Evolutionary conservation across 108 stramenopile species (phyloP).

Genomic region (Nitzschia sp.): DNA sequence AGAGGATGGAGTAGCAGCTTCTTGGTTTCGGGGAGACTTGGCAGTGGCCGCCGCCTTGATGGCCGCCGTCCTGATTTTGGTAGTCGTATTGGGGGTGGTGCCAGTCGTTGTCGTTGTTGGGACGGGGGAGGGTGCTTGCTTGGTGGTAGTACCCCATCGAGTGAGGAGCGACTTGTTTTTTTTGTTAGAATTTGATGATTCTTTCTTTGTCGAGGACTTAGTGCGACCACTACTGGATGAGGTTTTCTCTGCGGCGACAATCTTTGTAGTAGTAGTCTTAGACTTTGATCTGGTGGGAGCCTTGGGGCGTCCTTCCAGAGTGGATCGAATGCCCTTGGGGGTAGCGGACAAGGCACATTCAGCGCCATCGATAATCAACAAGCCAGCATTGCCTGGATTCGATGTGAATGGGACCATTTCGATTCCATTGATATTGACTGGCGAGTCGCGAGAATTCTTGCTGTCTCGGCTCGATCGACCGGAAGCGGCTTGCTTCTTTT

Average conservation of each 20-base stretch:
- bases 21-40: neutral
- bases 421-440: no score
- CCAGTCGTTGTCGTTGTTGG: neutral
- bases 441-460: no score
- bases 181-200: neutral
- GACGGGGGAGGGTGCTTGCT: no score
- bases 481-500: no score
- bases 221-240: neutral
- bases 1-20: neutral
- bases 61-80: neutral
- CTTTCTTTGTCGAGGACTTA: neutral
- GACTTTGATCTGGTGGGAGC: neutral
- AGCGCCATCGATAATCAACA: neutral
- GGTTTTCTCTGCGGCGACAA: neutral
- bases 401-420: constrained; percentile 10
- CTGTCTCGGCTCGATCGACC: no score
- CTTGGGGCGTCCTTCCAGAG: neutral
- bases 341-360: neutral
- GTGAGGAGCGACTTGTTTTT: no score
- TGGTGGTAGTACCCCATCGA: neutral
- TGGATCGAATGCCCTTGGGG: neutral
- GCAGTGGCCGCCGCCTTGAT: no score
- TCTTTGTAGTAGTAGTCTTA: neutral
- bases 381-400: neutral
- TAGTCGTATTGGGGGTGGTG: neutral